Conservation (phyloP, 345 rosid species). For the Zanthoxylum bungeanum region DNA sequence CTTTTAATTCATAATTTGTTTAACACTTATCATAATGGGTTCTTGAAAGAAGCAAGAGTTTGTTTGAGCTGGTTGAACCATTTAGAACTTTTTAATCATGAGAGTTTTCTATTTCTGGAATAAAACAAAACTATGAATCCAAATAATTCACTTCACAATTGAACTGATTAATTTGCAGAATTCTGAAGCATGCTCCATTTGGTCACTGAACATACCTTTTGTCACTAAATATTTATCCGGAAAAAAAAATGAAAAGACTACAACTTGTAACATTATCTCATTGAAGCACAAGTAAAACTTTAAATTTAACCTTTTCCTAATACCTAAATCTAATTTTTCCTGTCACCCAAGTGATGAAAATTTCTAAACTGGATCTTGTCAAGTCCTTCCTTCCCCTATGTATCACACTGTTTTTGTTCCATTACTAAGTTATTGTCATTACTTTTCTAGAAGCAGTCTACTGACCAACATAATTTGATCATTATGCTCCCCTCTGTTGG, state of each 20-base stretch:
- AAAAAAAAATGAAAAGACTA: neutral
- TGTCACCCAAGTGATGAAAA: neutral
- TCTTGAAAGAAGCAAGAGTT: neutral
- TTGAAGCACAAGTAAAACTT: neutral
- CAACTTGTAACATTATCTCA: neutral
- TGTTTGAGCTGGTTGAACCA: neutral
- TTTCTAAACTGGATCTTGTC: neutral
- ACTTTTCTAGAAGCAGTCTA: neutral
- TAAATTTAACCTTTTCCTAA: neutral
- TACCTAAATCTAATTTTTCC: neutral
- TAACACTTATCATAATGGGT: neutral
- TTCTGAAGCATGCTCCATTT: neutral
- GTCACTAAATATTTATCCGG: neutral
- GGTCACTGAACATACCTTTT: neutral
- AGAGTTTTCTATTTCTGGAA: neutral
- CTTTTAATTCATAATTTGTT: no score
- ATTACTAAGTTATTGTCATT: neutral
- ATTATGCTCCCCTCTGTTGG: neutral
- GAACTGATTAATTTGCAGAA: neutral
- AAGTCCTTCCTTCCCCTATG: neutral
- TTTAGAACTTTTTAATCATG: neutral
- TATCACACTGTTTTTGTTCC: neutral
- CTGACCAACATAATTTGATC: neutral
- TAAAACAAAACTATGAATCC: neutral
- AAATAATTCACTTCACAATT: neutral